Conservation (phyloP, 1,284 basidiomycete genomes). For the Caloboletus inedulis region DNA sequence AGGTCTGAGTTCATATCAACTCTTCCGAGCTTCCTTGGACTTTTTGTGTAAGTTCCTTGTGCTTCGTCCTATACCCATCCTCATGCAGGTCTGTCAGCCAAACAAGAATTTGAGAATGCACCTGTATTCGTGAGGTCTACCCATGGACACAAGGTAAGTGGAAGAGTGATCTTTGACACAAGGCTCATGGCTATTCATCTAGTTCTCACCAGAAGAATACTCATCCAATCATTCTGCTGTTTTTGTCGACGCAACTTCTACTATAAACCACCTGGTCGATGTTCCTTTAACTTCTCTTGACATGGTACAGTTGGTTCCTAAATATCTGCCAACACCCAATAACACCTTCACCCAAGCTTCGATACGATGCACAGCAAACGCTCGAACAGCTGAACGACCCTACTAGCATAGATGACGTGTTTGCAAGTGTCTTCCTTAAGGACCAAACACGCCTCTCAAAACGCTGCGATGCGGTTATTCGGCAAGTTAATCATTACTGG, state of each 20-base stretch:
- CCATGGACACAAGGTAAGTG: slow-evolving; percentile 47
- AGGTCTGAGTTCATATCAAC: slow-evolving; percentile 82
- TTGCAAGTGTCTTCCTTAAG: slow-evolving; percentile 71
- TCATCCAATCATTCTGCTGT: slow-evolving; percentile 47
- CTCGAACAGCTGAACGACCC: slow-evolving; percentile 57
- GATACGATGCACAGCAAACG: slow-evolving; percentile 72
- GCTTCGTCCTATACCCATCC: neutral
- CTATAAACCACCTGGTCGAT: slow-evolving; percentile 77
- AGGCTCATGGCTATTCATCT: slow-evolving; percentile 8
- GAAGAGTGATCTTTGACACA: slow-evolving; percentile 5
- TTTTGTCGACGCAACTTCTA: slow-evolving; percentile 80
- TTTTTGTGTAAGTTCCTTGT: slow-evolving; percentile 56
- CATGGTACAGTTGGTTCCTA: slow-evolving; percentile 42
- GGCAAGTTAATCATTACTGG: slow-evolving; percentile 39
- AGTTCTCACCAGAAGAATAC: slow-evolving; percentile 62
- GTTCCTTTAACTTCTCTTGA: slow-evolving; percentile 72
- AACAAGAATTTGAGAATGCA: slow-evolving; percentile 64
- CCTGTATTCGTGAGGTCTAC: slow-evolving; percentile 62
- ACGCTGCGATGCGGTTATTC: slow-evolving; percentile 65
- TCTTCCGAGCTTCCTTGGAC: slow-evolving; percentile 79
- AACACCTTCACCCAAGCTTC: slow-evolving; percentile 49
- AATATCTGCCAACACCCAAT: neutral
- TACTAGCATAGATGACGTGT: slow-evolving; percentile 57
- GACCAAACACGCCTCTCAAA: slow-evolving; percentile 60
- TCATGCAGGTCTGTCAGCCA: slow-evolving; percentile 44